phyloP scores from a whole-genome alignment of 352 stramenopile genomes.

The Phytophthora fragariaefolia region DNA sequence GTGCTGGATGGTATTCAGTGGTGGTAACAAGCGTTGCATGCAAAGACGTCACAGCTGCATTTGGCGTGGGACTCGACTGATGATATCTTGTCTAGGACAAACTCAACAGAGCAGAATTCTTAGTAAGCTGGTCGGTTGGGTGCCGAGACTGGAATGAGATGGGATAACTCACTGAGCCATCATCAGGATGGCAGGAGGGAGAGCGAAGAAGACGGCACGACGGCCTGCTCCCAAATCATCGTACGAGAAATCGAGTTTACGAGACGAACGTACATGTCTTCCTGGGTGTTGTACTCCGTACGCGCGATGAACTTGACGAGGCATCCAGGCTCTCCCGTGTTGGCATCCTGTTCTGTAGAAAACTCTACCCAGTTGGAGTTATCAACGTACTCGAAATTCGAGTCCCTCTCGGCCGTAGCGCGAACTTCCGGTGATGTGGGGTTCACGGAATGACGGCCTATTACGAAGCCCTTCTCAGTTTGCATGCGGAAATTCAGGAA shows the following conservation, averaged over 20 bases:
- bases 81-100: slow-evolving; percentile 11
- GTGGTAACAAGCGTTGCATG: too few relatives aligned
- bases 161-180: not conserved
- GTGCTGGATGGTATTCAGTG: slow-evolving; percentile 26
- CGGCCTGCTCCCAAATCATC: slow-evolving; percentile 62
- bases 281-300: slow-evolving; percentile 66
- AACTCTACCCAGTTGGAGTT: slow-evolving; percentile 69
- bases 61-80: slow-evolving; percentile 23
- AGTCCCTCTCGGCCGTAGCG: slow-evolving; percentile 34
- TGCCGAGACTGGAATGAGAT: slow-evolving; percentile 2
- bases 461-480: slow-evolving; percentile 62
- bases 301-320: slow-evolving; percentile 71
- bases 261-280: slow-evolving; percentile 58
- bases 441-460: slow-evolving; percentile 66
- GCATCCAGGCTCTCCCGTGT: slow-evolving; percentile 44
- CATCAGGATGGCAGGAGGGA: slow-evolving; percentile 33
- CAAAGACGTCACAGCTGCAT: too few relatives aligned
- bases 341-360: slow-evolving; percentile 34
- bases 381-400: slow-evolving; percentile 60
- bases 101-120: not conserved
- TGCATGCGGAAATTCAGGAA: slow-evolving; percentile 58
- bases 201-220: slow-evolving; percentile 46
- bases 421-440: slow-evolving; percentile 50
- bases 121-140: slow-evolving; percentile 7
- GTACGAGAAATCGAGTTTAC: slow-evolving; percentile 58